Conservation (phyloP, 2,329 filamentous ascomycete genomes). For the Monosporascus cannonballus region DNA sequence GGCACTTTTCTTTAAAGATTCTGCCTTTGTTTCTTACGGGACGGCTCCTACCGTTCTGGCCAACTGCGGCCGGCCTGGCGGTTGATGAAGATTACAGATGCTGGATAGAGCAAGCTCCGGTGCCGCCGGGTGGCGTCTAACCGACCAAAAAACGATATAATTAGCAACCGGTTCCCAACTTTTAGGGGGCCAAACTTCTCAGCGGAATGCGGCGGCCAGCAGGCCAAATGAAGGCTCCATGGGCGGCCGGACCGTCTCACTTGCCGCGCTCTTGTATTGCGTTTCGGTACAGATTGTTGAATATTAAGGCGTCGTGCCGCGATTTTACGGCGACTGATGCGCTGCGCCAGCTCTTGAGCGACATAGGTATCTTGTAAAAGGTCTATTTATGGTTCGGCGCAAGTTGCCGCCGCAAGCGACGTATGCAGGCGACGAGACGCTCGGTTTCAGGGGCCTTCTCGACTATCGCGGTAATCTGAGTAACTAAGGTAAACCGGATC, state of each 20-base stretch:
- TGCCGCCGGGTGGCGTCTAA: too few relatives aligned
- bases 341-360: not conserved
- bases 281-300: not conserved
- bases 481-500: not conserved
- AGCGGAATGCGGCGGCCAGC: not conserved
- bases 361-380: not conserved
- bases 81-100: too few relatives aligned
- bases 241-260: not conserved
- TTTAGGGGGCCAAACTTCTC: not conserved
- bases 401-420: not conserved
- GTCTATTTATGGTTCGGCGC: not conserved
- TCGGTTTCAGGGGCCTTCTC: not conserved
- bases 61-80: too few relatives aligned
- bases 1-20: too few relatives aligned
- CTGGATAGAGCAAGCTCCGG: too few relatives aligned
- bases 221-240: too few relatives aligned
- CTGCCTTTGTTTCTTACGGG: too few relatives aligned
- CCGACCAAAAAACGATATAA: too few relatives aligned
- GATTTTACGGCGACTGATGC: not conserved
- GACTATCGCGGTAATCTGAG: not conserved
- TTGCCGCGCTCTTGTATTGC: not conserved
- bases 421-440: not conserved
- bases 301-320: not conserved
- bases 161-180: not conserved
- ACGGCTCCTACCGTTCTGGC: too few relatives aligned